Evolutionary conservation across 495 filamentous ascomycete genomes (phyloP), one percentile per base, ranked within the genome.

Genomic region (Neurospora sp.): DNA sequence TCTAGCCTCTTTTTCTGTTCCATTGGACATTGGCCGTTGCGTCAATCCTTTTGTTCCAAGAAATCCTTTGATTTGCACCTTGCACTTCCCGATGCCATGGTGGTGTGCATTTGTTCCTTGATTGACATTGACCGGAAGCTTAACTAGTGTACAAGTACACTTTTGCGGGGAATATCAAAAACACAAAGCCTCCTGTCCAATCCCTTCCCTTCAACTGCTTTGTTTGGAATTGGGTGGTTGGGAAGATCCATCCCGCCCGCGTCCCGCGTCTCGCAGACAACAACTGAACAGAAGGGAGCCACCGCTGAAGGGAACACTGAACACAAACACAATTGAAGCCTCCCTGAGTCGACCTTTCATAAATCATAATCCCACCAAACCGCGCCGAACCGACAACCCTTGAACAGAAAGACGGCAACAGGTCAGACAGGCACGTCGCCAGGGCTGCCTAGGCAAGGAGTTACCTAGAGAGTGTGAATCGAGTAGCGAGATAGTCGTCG

Each of bases 221-320:
- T 61, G 53, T 65, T 65, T 65, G 53, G 53, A 65, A 65, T 65
- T 65, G 53, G 53, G 53, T 65, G 53, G 53, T 65, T 65, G 53
- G 53, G 53, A 14, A 65, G 53, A 35, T 65, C 27, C 53, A 35
- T 65, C 27, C 53, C 53, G 27, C 53, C 53, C 53, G 53, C 53
- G 6, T 61, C 53, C 53, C 27, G 53, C 53, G 53, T 65, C 53
- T 65, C 53, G 18, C 53, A 65, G 53, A 65, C 20, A 22, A 44
- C 41, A 35, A 53, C 20, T 18, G 42, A n/a, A 5, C 22, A 14
- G 53, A 65, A 65, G 27, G 53, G 53, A 65, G 53, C 53, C 53
- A 65, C 53, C 27, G 5, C 31, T 35, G 31, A 65, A 65, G 53
- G 53, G 53, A 65, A 37, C 27, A 35, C 27, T 18, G 27, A 35